Evolutionary conservation across 768 basidiomycete genomes (phyloP).

Genomic region (Boletus subcaerulescens): DNA sequence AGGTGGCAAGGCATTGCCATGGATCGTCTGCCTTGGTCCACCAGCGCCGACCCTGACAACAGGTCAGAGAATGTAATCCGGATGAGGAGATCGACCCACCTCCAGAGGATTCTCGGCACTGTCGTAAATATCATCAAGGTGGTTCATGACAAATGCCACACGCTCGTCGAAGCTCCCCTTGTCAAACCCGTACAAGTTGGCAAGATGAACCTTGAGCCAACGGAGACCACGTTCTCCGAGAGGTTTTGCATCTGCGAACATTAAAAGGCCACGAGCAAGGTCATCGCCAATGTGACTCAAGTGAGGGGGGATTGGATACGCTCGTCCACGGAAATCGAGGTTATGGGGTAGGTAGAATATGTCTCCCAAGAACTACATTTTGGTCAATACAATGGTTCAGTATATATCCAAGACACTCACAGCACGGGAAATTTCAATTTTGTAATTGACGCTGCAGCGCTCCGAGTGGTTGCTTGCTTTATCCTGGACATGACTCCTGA

Average conservation of each 20-base stretch:
- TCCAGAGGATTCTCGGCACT: constrained; percentile 77
- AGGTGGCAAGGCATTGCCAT: constrained; percentile 95
- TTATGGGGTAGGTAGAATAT: constrained; percentile 93
- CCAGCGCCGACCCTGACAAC: constrained; percentile 68
- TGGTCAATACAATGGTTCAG: neutral
- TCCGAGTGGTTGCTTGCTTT: constrained; percentile 88
- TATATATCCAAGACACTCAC: constrained; percentile 43
- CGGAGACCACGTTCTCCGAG: constrained; percentile 82
- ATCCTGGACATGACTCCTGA: constrained; percentile 51
- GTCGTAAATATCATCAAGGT: constrained; percentile 76
- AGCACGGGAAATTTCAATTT: constrained; percentile 91
- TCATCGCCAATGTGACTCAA: constrained; percentile 96
- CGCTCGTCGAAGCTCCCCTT: constrained; percentile 94
- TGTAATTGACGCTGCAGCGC: constrained; percentile 92
- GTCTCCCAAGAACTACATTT: constrained; percentile 74
- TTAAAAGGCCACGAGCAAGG: constrained; percentile 80
- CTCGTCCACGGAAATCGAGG: constrained; percentile 95
- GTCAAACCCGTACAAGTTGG: constrained; percentile 91
- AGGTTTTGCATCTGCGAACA: constrained; percentile 75
- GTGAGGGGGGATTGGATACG: constrained; percentile 95
- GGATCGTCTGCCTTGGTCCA: constrained; percentile 93
- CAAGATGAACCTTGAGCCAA: constrained; percentile 94
- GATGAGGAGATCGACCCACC: constrained; percentile 39
- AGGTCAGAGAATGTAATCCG: constrained; percentile 2
- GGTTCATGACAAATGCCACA: constrained; percentile 70